Conservation (phyloP, 768 basidiomycete genomes). For the Gymnopilus dilepis region DNA sequence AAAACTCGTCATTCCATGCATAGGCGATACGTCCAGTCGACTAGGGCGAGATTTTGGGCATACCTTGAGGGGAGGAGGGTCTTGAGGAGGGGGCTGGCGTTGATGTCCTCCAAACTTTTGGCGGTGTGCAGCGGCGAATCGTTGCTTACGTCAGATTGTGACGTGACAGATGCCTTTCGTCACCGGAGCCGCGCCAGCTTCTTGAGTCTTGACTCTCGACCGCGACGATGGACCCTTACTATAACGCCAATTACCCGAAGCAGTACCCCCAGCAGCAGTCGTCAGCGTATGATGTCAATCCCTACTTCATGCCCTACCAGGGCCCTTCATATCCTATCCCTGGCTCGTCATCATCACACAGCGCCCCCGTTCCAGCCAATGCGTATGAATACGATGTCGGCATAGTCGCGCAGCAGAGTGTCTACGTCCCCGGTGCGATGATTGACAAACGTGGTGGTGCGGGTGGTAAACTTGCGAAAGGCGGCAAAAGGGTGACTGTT, state of each 20-base stretch:
- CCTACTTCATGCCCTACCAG: conserved; percentile 82
- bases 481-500: conserved; percentile 92
- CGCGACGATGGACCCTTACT: conserved; percentile 46
- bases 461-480: conserved; percentile 85
- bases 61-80: conserved; percentile 45
- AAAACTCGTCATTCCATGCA: conserved; percentile 10
- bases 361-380: conserved; percentile 83
- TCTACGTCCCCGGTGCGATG: conserved; percentile 91
- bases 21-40: not conserved
- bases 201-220: conserved; percentile 20
- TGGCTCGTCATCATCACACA: conserved; percentile 69
- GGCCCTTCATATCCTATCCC: conserved; percentile 74
- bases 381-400: conserved; percentile 94
- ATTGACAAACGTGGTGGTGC: conserved; percentile 87
- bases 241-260: conserved; percentile 53
- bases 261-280: conserved; percentile 60
- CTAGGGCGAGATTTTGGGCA: conserved; percentile 22
- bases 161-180: not conserved
- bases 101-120: conserved; percentile 31
- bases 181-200: not conserved
- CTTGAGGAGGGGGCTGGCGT: conserved; percentile 33
- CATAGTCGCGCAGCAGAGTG: conserved; percentile 88
- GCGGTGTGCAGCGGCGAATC: not conserved
- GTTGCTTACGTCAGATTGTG: conserved; percentile 34
- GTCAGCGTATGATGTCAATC: conserved; percentile 66